Evolutionary conservation across 805 yeast genomes (phyloP).

Genomic region (Wickerhamiella qilinensis): DNA sequence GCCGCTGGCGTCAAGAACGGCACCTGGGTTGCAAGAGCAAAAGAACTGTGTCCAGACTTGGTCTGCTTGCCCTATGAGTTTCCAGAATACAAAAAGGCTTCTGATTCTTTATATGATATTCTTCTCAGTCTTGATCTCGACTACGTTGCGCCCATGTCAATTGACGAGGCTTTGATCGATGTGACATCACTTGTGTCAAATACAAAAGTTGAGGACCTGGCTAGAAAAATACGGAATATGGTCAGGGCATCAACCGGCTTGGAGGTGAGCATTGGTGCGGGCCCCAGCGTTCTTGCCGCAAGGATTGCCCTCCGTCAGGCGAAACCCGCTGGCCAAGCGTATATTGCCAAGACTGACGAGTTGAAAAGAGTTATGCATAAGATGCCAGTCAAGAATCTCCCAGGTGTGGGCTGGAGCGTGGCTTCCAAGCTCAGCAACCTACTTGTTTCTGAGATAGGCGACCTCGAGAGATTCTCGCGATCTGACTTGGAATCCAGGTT

Average conservation of each 20-base stretch:
- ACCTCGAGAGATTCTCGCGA: constrained; percentile 25
- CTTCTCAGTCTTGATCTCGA: constrained; percentile 30
- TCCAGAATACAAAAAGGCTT: constrained; percentile 47
- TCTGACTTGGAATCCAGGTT: constrained; percentile 28
- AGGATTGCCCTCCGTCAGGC: constrained; percentile 57
- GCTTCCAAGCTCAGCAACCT: constrained; percentile 30
- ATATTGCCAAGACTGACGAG: constrained; percentile 21
- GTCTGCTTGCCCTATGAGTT: constrained; percentile 58
- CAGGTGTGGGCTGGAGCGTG: constrained; percentile 29
- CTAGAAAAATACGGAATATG: constrained; percentile 24
- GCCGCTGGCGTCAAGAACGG: constrained; percentile 69
- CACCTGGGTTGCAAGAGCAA: constrained; percentile 71
- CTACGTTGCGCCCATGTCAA: constrained; percentile 61
- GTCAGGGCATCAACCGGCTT: constrained; percentile 37
- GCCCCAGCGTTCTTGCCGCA: constrained; percentile 58
- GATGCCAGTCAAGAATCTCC: constrained; percentile 25
- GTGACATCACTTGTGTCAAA: constrained; percentile 24
- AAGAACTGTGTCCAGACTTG: constrained; percentile 47
- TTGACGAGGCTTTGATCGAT: constrained; percentile 83
- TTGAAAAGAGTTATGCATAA: constrained; percentile 23
- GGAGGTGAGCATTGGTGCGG: constrained; percentile 66
- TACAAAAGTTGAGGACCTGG: constrained; percentile 16
- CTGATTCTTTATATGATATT: constrained; percentile 47
- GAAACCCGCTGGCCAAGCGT: constrained; percentile 58
- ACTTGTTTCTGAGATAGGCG: constrained; percentile 22